These are phyloP conservation scores for Alternaria burnsii DNA, from an alignment of 2,329 filamentous ascomycete genomes.

Conservation along the genomic window DNA sequence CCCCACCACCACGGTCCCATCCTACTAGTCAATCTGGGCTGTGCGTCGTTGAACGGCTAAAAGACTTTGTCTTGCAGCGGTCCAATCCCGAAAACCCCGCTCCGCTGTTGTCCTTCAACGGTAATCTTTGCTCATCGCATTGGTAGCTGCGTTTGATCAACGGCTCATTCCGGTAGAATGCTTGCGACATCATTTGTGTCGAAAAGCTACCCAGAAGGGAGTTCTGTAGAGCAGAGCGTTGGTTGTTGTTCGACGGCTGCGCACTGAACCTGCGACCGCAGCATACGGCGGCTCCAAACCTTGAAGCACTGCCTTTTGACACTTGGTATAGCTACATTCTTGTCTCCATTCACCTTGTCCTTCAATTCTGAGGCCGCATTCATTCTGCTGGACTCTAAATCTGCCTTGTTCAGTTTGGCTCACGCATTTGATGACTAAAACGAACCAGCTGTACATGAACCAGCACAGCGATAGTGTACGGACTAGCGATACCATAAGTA, in stretches of 20 bases:
- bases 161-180: background rate
- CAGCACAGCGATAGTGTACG: background rate
- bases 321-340: constrained; percentile 1
- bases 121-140: constrained; percentile 5
- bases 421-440: background rate
- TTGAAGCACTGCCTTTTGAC: constrained; percentile 8
- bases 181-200: background rate
- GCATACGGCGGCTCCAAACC: constrained; percentile 2
- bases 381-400: background rate
- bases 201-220: background rate
- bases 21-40: constrained; percentile 11
- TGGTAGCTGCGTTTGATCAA: background rate
- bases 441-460: background rate
- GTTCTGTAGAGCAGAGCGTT: background rate
- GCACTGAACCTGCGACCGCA: constrained; percentile 7
- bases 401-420: constrained; percentile 2
- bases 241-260: background rate
- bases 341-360: background rate
- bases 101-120: constrained; percentile 11
- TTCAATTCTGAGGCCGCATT: background rate
- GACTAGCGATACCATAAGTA: background rate
- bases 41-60: constrained; percentile 25
- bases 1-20: constrained; percentile 12
- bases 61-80: constrained; percentile 9
- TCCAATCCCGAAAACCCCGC: constrained; percentile 6